Conservation (phyloP, 2,329 filamentous ascomycete species). For the Nectriaceae sp. region DNA sequence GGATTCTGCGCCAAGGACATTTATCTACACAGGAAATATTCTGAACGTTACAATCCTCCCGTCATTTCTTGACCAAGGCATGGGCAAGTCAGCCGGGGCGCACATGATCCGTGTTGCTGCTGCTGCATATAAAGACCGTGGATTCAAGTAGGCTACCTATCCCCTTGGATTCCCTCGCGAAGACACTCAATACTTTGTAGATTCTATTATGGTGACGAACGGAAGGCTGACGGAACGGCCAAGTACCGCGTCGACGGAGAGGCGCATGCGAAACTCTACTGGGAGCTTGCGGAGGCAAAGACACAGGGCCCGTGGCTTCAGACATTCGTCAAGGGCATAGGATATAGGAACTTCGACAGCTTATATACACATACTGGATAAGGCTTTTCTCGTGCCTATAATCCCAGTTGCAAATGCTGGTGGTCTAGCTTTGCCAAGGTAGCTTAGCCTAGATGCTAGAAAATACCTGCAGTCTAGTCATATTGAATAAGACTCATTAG, state of each 20-base stretch:
- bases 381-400: neutral
- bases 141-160: slow-evolving; percentile 34
- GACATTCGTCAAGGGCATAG: slow-evolving; percentile 45
- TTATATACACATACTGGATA: neutral
- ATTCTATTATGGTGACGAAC: slow-evolving; percentile 55
- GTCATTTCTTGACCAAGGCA: slow-evolving; percentile 37
- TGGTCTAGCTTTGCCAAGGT: neutral
- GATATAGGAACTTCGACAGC: slow-evolving; percentile 40
- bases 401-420: neutral
- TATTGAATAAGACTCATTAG: too few species aligned
- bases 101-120: slow-evolving; percentile 34
- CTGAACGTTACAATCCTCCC: slow-evolving; percentile 36
- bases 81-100: slow-evolving; percentile 41
- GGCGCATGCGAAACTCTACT: slow-evolving; percentile 43
- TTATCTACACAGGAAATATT: slow-evolving; percentile 48
- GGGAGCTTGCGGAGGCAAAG: slow-evolving; percentile 39
- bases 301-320: slow-evolving; percentile 48
- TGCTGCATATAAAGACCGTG: slow-evolving; percentile 33
- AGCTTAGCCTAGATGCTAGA: neutral
- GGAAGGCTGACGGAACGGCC: slow-evolving; percentile 40
- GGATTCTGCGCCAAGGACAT: slow-evolving; percentile 33
- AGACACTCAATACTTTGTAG: slow-evolving; percentile 29
- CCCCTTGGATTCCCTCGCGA: neutral
- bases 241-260: slow-evolving; percentile 37
- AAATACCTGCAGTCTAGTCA: too few species aligned